Percentiles rank a stretch among this genome's conserved stretches.
Evolutionary conservation across 177 flowering plant genomes (phyloP).

Genomic region (Tripterygium wilfordii): DNA sequence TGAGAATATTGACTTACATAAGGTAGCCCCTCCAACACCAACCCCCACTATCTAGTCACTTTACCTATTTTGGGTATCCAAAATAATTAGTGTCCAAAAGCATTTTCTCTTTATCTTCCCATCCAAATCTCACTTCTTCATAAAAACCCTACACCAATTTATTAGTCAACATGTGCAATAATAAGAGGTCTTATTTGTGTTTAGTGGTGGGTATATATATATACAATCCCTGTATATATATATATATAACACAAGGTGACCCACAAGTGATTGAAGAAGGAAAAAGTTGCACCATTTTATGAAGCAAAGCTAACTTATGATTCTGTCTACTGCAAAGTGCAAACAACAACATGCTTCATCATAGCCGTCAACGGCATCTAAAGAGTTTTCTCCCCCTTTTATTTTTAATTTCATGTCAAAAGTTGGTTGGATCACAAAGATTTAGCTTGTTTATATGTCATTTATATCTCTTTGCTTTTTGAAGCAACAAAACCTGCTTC

Average conservation of each 20-base stretch:
- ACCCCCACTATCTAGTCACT: too few species aligned
- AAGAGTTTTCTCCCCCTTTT: slow-evolving; percentile 4
- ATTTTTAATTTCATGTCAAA: slow-evolving; percentile 4
- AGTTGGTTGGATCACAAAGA: slow-evolving; percentile 11
- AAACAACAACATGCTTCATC: slow-evolving; percentile 46
- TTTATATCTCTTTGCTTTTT: too few species aligned
- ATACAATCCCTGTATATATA: not conserved
- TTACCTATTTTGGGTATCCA: too few species aligned
- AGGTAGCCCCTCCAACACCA: slow-evolving; percentile 10
- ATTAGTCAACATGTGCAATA: slow-evolving; percentile 14
- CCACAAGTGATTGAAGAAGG: slow-evolving; percentile 11
- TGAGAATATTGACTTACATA: slow-evolving; percentile 62
- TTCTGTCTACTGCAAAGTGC: slow-evolving; percentile 51
- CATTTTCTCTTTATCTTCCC: too few species aligned
- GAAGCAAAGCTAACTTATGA: slow-evolving; percentile 37
- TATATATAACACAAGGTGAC: too few species aligned
- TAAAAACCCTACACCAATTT: slow-evolving; percentile 7
- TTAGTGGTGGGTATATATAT: too few species aligned
- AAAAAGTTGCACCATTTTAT: slow-evolving; percentile 20
- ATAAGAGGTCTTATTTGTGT: slow-evolving; percentile 18
- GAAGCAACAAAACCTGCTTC: too few species aligned
- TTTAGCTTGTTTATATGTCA: slow-evolving; percentile 2
- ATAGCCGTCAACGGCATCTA: slow-evolving; percentile 52
- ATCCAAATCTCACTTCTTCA: too few species aligned
- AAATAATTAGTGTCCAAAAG: too few species aligned